Percentiles rank a stretch among this genome's conserved stretches.
Conservation (phyloP, 176 grass and related monocot genomes). For the Ampelocalamus luodianensis region DNA sequence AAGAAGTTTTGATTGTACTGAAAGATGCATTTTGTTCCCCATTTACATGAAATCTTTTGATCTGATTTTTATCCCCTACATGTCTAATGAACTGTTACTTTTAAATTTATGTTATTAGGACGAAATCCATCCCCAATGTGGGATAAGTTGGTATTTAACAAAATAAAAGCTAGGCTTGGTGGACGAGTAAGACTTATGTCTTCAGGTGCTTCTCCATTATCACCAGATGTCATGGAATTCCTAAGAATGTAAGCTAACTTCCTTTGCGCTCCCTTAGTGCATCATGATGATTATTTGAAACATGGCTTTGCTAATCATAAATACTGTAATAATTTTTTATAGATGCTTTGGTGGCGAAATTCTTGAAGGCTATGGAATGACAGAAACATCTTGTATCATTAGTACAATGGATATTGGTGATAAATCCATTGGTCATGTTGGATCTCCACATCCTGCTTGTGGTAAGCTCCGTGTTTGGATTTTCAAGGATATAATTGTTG, state of each 20-base stretch:
- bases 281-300: conserved; percentile 40
- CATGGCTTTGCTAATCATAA: conserved; percentile 30
- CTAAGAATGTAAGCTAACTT: conserved; percentile 82
- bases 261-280: conserved; percentile 10
- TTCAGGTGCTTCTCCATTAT: conserved; percentile 94
- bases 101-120: conserved; percentile 49
- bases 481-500: conserved; percentile 22
- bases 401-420: conserved; percentile 70
- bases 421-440: conserved; percentile 84
- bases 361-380: conserved; percentile 98
- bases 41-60: conserved; percentile 11
- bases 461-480: conserved; percentile 53
- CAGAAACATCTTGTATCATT: conserved; percentile 95
- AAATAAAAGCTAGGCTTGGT: conserved; percentile 93
- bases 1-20: conserved; percentile 12
- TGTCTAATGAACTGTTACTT: conserved; percentile 27
- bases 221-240: conserved; percentile 92
- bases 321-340: conserved; percentile 24
- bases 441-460: conserved; percentile 83
- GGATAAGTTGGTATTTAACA: conserved; percentile 98
- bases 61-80: background rate
- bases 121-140: conserved; percentile 82
- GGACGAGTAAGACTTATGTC: conserved; percentile 81
- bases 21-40: background rate
- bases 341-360: conserved; percentile 86